phyloP scores from a whole-genome alignment of 2,329 filamentous ascomycete genomes.

The Endoconidiophora laricicola region DNA sequence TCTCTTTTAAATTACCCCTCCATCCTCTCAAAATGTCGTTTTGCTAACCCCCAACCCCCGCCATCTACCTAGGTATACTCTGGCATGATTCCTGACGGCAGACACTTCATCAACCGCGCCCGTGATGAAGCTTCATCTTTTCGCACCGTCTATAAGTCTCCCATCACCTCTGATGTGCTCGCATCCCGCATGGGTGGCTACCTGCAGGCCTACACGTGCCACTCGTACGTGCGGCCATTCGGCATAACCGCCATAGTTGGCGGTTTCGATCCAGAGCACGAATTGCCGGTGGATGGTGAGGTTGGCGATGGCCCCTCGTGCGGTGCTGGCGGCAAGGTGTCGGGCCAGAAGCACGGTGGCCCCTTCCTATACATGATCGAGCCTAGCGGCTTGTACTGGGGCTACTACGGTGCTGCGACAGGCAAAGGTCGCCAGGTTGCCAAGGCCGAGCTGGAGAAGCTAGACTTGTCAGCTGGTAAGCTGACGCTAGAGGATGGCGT shows the following conservation, averaged over 20 bases:
- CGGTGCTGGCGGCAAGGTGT: conserved; percentile 70
- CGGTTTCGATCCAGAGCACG: conserved; percentile 81
- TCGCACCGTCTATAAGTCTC: conserved; percentile 86
- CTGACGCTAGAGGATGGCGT: conserved; percentile 75
- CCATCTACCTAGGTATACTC: conserved; percentile 57
- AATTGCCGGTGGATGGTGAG: conserved; percentile 74
- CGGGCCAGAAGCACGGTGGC: conserved; percentile 62
- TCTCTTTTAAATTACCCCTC: not conserved
- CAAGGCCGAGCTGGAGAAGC: conserved; percentile 96
- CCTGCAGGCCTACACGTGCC: conserved; percentile 92
- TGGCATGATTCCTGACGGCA: conserved; percentile 83
- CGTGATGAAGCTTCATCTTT: conserved; percentile 85
- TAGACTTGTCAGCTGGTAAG: conserved; percentile 63
- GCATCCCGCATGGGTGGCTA: conserved; percentile 90
- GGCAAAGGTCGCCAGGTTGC: conserved; percentile 93
- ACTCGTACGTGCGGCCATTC: conserved; percentile 90
- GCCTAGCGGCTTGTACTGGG: conserved; percentile 93
- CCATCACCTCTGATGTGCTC: conserved; percentile 76
- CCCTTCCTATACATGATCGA: conserved; percentile 98
- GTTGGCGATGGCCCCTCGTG: conserved; percentile 65
- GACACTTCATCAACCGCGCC: conserved; percentile 86
- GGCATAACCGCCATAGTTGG: conserved; percentile 89
- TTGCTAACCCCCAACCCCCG: not conserved
- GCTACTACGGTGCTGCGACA: conserved; percentile 94
- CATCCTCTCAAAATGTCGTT: not conserved